phyloP scores from a whole-genome alignment of 1,139 yeast species.

The Yamadazyma atlantica region DNA sequence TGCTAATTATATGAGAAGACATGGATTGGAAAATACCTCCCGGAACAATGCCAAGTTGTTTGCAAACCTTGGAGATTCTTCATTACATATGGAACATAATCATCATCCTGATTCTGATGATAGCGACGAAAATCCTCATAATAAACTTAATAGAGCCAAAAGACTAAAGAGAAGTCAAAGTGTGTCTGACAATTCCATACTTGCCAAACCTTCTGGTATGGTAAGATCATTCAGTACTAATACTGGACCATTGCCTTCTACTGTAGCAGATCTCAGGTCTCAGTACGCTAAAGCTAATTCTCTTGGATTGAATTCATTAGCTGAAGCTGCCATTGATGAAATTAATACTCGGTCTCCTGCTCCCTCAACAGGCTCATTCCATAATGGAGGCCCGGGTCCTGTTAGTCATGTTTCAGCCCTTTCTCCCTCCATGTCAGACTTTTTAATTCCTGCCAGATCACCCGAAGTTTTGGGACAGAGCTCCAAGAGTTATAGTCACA shows the following conservation, averaged over 20 bases:
- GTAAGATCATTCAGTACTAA: conserved; percentile 20
- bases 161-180: conserved; percentile 17
- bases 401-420: conserved; percentile 4
- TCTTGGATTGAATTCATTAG: conserved; percentile 24
- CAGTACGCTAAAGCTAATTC: conserved; percentile 7
- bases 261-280: conserved; percentile 7
- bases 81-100: conserved; percentile 9
- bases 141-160: conserved; percentile 2
- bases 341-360: conserved; percentile 21
- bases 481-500: neutral
- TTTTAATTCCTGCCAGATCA: conserved; percentile 14
- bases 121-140: conserved; percentile 2
- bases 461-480: conserved; percentile 6
- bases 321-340: conserved; percentile 32
- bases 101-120: conserved; percentile 4
- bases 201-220: conserved; percentile 7
- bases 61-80: conserved; percentile 17
- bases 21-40: conserved; percentile 7
- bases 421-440: conserved; percentile 23
- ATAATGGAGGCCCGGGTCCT: neutral
- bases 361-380: neutral
- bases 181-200: conserved; percentile 6
- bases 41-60: conserved; percentile 13
- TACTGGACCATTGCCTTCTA: conserved; percentile 5
- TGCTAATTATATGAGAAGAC: conserved; percentile 15